Conservation (phyloP, 2,329 filamentous ascomycete genomes). For the Paecilomyces variotii region DNA sequence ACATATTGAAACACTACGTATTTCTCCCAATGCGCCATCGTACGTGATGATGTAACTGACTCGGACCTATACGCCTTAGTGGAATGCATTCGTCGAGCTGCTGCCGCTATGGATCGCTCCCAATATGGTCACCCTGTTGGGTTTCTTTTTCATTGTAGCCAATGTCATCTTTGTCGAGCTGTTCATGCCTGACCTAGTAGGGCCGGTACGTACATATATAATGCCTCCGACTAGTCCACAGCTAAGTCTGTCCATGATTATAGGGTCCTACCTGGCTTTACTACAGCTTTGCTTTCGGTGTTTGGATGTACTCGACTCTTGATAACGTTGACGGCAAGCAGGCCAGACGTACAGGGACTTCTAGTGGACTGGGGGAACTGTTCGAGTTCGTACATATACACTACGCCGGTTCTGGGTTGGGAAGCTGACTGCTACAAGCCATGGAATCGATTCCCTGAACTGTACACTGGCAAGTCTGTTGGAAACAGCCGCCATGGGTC, state of each 20-base stretch:
- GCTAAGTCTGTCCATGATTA: conserved; percentile 6
- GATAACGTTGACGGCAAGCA: conserved; percentile 99
- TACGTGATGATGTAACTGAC: background rate
- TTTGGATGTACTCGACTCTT: conserved; percentile 99
- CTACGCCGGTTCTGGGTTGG: conserved; percentile 1
- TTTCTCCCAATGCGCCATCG: conserved; percentile 23
- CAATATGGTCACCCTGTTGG: conserved; percentile 93
- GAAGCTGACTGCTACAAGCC: conserved; percentile 40
- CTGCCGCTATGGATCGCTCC: conserved; percentile 94
- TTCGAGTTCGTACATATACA: conserved; percentile 59
- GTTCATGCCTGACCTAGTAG: conserved; percentile 81
- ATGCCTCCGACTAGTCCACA: background rate
- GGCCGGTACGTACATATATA: conserved; percentile 56
- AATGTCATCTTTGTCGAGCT: conserved; percentile 72
- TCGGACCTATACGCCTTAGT: conserved; percentile 47
- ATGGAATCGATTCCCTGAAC: conserved; percentile 96
- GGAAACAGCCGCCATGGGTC: conserved; percentile 86
- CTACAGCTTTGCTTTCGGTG: conserved; percentile 87
- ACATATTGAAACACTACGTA: conserved; percentile 94
- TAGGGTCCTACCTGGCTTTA: conserved; percentile 87
- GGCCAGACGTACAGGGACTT: conserved; percentile 87
- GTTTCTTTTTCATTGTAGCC: conserved; percentile 85
- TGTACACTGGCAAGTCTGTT: conserved; percentile 88
- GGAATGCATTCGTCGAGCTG: conserved; percentile 91
- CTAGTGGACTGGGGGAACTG: conserved; percentile 86